phyloP scores from a whole-genome alignment of 345 rosid species.

The Rhizophora apiculata region DNA sequence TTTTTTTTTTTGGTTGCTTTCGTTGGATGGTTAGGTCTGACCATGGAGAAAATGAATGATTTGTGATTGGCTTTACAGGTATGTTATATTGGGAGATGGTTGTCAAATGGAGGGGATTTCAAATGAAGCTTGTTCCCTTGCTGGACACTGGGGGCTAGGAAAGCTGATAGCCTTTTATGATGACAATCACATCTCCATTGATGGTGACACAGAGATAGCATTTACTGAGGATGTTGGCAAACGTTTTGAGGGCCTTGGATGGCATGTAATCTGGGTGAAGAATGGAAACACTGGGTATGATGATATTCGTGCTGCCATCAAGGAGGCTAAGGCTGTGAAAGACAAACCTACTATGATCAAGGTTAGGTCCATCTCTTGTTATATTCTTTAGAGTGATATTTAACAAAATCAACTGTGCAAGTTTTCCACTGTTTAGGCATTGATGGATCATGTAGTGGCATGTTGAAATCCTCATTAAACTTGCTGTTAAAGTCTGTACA shows the following conservation, averaged over 20 bases:
- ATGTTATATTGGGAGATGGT: conserved; percentile 83
- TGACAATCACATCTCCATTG: conserved; percentile 98
- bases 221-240: conserved; percentile 85
- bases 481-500: neutral
- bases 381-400: neutral
- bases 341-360: conserved; percentile 91
- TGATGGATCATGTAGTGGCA: neutral
- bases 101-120: conserved; percentile 98
- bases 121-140: conserved; percentile 90
- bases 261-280: conserved; percentile 99
- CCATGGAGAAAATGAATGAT: neutral
- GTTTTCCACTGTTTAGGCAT: neutral
- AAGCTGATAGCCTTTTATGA: conserved; percentile 96
- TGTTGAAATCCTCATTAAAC: neutral
- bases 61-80: conserved; percentile 40
- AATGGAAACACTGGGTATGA: conserved; percentile 97
- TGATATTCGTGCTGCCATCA: conserved; percentile 95
- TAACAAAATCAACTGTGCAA: neutral
- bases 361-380: conserved; percentile 32
- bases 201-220: conserved; percentile 96
- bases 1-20: neutral
- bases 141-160: conserved; percentile 99
- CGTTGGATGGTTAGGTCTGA: neutral
- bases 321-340: conserved; percentile 93
- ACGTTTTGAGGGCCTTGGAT: conserved; percentile 97